These are phyloP conservation scores for Prunus padus DNA, from an alignment of 306 rosid genomes.

Conservation along the genomic window DNA sequence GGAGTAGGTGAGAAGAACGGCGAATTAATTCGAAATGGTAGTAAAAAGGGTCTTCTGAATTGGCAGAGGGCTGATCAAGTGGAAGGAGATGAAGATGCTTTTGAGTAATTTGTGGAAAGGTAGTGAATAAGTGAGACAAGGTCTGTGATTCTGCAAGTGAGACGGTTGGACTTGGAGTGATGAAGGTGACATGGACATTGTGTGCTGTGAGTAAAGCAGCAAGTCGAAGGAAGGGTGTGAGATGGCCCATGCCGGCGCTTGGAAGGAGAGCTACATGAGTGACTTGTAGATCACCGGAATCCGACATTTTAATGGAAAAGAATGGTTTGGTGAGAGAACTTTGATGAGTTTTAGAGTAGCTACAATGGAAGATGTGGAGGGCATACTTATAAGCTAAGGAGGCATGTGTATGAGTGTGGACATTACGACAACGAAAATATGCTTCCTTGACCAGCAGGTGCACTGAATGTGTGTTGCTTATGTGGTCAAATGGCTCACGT, in stretches of 20 bases:
- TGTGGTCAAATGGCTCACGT: not conserved
- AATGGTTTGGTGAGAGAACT: not conserved
- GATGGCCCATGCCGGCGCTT: slow-evolving; percentile 34
- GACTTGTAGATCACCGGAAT: not conserved
- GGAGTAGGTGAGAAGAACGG: slow-evolving; percentile 26
- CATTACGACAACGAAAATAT: not conserved
- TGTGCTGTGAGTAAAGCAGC: slow-evolving; percentile 9
- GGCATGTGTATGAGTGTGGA: not conserved
- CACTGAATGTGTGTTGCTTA: not conserved
- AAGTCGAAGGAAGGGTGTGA: slow-evolving; percentile 29
- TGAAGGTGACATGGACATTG: slow-evolving; percentile 26
- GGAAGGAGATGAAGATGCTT: slow-evolving; percentile 32
- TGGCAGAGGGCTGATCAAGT: slow-evolving; percentile 8
- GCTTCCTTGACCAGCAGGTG: not conserved
- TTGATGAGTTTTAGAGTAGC: not conserved
- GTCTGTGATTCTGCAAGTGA: slow-evolving; percentile 25
- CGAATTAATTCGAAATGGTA: slow-evolving; percentile 27
- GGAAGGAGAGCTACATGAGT: slow-evolving; percentile 35
- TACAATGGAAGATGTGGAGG: not conserved
- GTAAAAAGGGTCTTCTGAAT: slow-evolving; percentile 33
- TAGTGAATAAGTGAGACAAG: slow-evolving; percentile 18
- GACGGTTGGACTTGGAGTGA: slow-evolving; percentile 26
- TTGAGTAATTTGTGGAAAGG: slow-evolving; percentile 25
- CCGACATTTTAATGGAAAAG: slow-evolving; percentile 15
- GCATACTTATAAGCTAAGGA: not conserved